A percentile compares a stretch with the other conserved stretches of the same genome.
Evolutionary conservation across 1,284 basidiomycete species (phyloP).

Genomic region (Leccinum griseonigrum): DNA sequence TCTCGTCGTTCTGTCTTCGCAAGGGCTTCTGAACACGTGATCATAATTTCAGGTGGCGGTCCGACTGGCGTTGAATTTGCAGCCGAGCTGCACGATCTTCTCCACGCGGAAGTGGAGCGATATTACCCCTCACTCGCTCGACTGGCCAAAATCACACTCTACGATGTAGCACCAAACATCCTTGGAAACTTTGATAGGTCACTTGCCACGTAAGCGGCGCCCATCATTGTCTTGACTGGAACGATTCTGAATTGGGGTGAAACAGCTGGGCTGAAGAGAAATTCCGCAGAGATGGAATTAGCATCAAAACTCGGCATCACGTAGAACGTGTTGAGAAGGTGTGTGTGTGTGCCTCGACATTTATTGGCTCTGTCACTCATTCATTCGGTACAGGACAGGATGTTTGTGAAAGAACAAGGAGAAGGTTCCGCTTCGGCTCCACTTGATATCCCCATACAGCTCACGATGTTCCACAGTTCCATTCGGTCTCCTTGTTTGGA

Average conservation of each 20-base stretch:
- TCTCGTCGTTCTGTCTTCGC: neutral
- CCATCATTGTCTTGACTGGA: conserved; percentile 4
- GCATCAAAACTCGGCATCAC: conserved; percentile 73
- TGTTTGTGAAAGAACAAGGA: conserved; percentile 63
- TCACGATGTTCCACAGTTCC: conserved; percentile 47
- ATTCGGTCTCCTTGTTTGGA: conserved; percentile 85
- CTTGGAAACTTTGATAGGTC: conserved; percentile 76
- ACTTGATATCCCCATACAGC: conserved; percentile 14
- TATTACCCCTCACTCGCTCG: conserved; percentile 64
- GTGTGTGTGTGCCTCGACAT: conserved; percentile 14
- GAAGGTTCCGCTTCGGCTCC: conserved; percentile 41
- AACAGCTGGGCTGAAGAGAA: conserved; percentile 67
- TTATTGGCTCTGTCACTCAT: conserved; percentile 18
- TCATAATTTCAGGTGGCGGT: conserved; percentile 50
- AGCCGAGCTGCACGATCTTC: conserved; percentile 84
- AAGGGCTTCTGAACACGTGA: conserved; percentile 5
- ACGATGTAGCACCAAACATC: conserved; percentile 81
- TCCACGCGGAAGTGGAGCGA: conserved; percentile 70
- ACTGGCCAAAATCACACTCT: conserved; percentile 69
- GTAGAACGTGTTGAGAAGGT: conserved; percentile 78
- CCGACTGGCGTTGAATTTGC: conserved; percentile 84
- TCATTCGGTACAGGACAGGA: conserved; percentile 41
- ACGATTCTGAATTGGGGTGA: conserved; percentile 13
- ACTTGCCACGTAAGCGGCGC: conserved; percentile 53
- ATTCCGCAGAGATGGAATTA: conserved; percentile 77